Evolutionary conservation across 768 basidiomycete genomes (phyloP), one percentile per base, ranked within the genome.

Genomic region (Phlebiopsis gigantea): DNA sequence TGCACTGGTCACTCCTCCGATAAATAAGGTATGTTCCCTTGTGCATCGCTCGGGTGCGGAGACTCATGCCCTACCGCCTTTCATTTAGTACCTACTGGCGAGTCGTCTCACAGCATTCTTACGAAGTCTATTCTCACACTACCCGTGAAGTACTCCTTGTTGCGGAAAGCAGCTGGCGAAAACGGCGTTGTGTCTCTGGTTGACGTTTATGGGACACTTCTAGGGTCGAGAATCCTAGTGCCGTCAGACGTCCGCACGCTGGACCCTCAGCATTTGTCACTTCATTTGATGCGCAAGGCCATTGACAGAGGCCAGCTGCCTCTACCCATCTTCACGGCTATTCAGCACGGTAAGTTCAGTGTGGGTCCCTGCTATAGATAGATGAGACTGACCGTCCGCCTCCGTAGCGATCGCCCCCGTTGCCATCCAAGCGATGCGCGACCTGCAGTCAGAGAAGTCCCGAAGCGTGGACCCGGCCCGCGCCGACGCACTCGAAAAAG

Each of bases 201-300:
- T n/a, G 66, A 67, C 34, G 57, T 67, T 0, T 67, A 67, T 34
- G 66, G 66, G 17, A 67, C 66, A 2, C 39, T 65, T 1, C 56
- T 67, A 10, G 55, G 62, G 0, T 67, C 66, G 3, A 60, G 66
- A 43, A 56, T 67, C 0, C 61, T 62, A n/a, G 57, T 65, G 3
- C 66, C 66, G 15, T 53, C 64, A 0, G 58, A 64, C 24, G n/a
- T 57, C n/a, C 31, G 44, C 6, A 34, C 21, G 7, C 53, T 67
- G 12, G 63, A 67, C 39, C 62, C 64, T 2, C 62, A 59, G 15
- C 52, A 63, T 34, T 59, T 67, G 1, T 67, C 66, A 1, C 39
- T 67, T 28, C 66, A 67, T 29, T 49, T 61, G 17, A 63, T 62
- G 58, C 66, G 66, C 29, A 46, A 55, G 9, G 53, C 52, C 28